These are phyloP conservation scores for sorghum (Sorghum bicolor) DNA, from an alignment of 176 grass and related monocot genomes.

Conservation along the genomic window DNA sequence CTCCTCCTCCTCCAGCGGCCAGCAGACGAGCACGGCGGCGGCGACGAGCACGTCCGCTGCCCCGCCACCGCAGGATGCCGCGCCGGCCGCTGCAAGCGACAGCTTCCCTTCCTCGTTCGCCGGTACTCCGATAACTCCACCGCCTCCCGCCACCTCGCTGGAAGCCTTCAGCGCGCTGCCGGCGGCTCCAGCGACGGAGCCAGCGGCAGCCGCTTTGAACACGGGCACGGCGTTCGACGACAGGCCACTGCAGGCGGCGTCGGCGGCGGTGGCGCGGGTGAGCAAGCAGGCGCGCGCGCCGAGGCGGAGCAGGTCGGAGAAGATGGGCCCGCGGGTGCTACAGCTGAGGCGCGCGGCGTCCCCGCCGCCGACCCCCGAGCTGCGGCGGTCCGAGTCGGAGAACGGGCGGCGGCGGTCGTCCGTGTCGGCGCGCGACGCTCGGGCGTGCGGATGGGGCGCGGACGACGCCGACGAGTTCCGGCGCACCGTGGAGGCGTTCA, in stretches of 20 bases:
- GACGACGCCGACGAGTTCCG: slow-evolving; percentile 80
- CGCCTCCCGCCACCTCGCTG: not conserved
- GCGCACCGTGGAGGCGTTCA: slow-evolving; percentile 79
- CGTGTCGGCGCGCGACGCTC: slow-evolving; percentile 31
- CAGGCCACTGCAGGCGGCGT: slow-evolving; percentile 8
- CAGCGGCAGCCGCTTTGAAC: not conserved
- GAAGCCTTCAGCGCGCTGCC: not conserved
- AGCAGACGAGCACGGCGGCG: not conserved
- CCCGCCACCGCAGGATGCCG: not conserved
- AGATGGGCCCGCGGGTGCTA: slow-evolving; percentile 23
- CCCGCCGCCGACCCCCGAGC: slow-evolving; percentile 26
- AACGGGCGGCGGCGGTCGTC: slow-evolving; percentile 42
- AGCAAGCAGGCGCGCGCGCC: slow-evolving; percentile 32
- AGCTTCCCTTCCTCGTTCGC: not conserved
- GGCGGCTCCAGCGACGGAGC: not conserved
- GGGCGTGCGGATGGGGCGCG: slow-evolving; percentile 14
- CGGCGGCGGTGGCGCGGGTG: not conserved
- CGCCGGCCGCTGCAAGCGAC: not conserved
- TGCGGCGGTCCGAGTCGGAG: slow-evolving; percentile 64
- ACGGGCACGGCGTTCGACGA: slow-evolving; percentile 38
- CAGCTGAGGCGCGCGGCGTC: slow-evolving; percentile 13
- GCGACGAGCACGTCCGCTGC: accelerated
- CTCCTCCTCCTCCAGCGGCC: not conserved
- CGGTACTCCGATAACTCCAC: not conserved
- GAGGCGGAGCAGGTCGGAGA: slow-evolving; percentile 61